A percentile compares a stretch with the other conserved stretches of the same genome.
Evolutionary conservation across 805 yeast genomes (phyloP).

Genomic region (Metschnikowia gruessii): DNA sequence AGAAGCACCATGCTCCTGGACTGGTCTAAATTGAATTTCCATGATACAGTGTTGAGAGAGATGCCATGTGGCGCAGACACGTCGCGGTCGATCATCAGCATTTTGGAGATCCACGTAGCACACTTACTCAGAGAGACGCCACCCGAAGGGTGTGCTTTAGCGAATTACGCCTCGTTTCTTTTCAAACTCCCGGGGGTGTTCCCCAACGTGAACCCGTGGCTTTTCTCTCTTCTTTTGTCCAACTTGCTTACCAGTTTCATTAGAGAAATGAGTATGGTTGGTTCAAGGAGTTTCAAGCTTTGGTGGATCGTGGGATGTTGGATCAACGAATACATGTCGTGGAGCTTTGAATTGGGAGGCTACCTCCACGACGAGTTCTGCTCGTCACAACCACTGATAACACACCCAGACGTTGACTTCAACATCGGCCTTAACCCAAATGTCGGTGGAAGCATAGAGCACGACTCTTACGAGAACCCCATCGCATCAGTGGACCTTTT

Average conservation of each 20-base stretch:
- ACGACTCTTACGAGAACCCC: neutral
- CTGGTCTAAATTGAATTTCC: slow-evolving; percentile 54
- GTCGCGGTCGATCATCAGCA: slow-evolving; percentile 28
- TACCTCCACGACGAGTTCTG: slow-evolving; percentile 37
- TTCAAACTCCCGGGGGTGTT: slow-evolving; percentile 46
- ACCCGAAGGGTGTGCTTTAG: slow-evolving; percentile 23
- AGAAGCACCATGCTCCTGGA: slow-evolving; percentile 52
- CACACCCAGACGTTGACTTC: slow-evolving; percentile 5
- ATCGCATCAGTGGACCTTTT: slow-evolving; percentile 15
- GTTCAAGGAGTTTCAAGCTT: slow-evolving; percentile 59
- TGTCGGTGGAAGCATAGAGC: slow-evolving; percentile 5
- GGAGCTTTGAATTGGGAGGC: slow-evolving; percentile 65
- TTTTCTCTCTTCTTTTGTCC: slow-evolving; percentile 52
- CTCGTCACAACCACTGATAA: slow-evolving; percentile 1
- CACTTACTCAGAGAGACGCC: slow-evolving; percentile 23
- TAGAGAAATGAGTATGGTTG: slow-evolving; percentile 57
- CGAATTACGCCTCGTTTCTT: slow-evolving; percentile 28
- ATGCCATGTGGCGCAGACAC: slow-evolving; percentile 46
- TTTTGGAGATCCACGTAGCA: slow-evolving; percentile 37
- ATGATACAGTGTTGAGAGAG: slow-evolving; percentile 46
- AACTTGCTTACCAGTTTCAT: slow-evolving; percentile 56
- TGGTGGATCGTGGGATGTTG: slow-evolving; percentile 80
- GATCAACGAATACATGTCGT: slow-evolving; percentile 68
- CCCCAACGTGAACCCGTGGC: slow-evolving; percentile 50
- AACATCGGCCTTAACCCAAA: slow-evolving; percentile 3